Evolutionary conservation across 371 early-diverging fungal species (phyloP), one percentile per base, ranked within the genome.

Genomic region (Lichtheimia hyalospora): DNA sequence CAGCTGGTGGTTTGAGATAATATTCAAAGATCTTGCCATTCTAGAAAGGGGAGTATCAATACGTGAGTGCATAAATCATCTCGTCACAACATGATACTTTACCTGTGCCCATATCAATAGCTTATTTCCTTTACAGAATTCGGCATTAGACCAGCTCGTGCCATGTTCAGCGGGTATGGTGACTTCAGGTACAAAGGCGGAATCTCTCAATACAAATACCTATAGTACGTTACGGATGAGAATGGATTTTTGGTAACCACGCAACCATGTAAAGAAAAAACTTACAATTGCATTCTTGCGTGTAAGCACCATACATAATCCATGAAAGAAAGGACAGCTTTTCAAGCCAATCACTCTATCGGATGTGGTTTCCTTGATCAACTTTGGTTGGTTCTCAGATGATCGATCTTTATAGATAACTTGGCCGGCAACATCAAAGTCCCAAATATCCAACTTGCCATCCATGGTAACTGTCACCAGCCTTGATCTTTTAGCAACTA

Each of bases 361-460:
- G 41, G 59, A 60, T 0, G 48, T 52, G 8, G 44, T 63, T 42
- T 62, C 46, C 28, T 62, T 68, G 18, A 62, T 42, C 14, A 63
- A 23, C 7, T 51, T 49, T 1, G 73, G 61, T 52, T 54, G 63
- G n/a, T 64, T 57, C 0, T 64, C 48, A 3, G 50, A 50, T 4
- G 69, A 54, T 27, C 71, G 66, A 27, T 74, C 77, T 52, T 81
- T 83, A 18, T 55, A 69, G 4, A 81, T 62, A 7, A 66, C 70
- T 44, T 73, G 69, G 7, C 71, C 75, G 7, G 55, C 48, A n/a
- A 67, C 57, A 60, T 84, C 82, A 42, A 80, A 80, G 50, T 76
- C 71, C 84, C 84, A 84, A 15, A 78, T 67, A 58, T 76, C 73
- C 25, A 84, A 52, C 14, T 57, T 61, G 10, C 82, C 82, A 52